phyloP scores from a whole-genome alignment of 2,329 filamentous ascomycete species.

The Colletotrichum noveboracense region DNA sequence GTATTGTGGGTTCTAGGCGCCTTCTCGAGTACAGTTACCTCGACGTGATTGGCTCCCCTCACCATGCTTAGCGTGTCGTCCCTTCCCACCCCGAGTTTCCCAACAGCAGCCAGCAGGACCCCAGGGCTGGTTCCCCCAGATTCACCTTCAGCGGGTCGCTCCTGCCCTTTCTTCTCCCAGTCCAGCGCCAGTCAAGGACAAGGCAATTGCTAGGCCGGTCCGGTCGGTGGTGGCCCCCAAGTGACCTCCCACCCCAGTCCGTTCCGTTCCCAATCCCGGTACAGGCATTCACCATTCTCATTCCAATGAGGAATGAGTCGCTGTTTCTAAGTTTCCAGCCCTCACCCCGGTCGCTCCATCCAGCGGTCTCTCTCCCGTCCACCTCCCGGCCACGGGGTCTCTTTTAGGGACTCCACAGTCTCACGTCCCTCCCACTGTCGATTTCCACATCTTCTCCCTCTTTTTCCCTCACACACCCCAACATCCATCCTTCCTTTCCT shows the following conservation, averaged over 20 bases:
- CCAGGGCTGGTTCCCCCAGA: conserved; percentile 14
- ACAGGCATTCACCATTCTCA: not conserved
- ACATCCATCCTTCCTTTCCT: not conserved
- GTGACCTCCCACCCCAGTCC: not conserved
- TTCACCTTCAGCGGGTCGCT: conserved; percentile 1
- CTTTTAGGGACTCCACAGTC: conserved; percentile 16
- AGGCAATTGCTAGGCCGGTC: not conserved
- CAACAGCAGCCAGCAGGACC: conserved; percentile 3
- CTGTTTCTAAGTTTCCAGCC: conserved; percentile 1
- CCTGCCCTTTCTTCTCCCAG: not conserved
- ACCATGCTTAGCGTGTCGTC: conserved; percentile 2
- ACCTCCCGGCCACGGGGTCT: conserved; percentile 13
- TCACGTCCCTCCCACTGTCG: conserved; percentile 5
- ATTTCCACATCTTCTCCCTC: conserved; percentile 11
- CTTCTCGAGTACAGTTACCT: conserved; percentile 3
- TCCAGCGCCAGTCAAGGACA: not conserved
- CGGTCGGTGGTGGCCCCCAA: not conserved
- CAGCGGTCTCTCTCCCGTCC: not conserved
- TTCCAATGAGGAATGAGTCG: conserved; percentile 9
- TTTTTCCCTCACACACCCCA: conserved; percentile 18
- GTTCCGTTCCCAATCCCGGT: conserved; percentile 2
- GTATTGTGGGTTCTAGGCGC: not conserved
- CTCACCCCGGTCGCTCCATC: not conserved
- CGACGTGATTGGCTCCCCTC: conserved; percentile 9
- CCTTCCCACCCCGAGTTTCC: conserved; percentile 6